Conservation (phyloP, 208 protist species). For the Leishmania arabica region DNA sequence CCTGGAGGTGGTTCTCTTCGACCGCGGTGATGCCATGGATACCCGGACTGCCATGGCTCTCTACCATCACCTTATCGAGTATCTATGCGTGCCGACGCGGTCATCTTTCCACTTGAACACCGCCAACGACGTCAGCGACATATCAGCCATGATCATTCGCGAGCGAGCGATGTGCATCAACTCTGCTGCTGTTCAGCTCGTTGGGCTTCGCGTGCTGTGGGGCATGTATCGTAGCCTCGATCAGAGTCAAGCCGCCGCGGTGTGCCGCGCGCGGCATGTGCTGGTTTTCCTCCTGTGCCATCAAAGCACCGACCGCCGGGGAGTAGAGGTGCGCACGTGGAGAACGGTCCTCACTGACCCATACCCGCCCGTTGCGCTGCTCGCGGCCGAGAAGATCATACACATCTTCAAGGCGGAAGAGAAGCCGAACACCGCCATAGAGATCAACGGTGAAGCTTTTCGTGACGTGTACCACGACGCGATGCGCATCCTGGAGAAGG, state of each 20-base stretch:
- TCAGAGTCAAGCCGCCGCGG: conserved; percentile 43
- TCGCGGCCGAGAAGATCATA: conserved; percentile 60
- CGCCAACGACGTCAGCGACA: conserved; percentile 19
- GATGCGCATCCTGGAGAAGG: conserved; percentile 26
- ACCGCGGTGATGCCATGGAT: conserved; percentile 29
- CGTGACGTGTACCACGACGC: conserved; percentile 27
- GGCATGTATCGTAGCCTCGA: conserved; percentile 62
- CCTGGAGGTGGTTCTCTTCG: conserved; percentile 61
- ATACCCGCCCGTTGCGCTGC: conserved; percentile 59
- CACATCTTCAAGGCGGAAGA: conserved; percentile 27
- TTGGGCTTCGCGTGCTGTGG: conserved; percentile 71
- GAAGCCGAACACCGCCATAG: conserved; percentile 12
- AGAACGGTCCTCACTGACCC: conserved; percentile 58
- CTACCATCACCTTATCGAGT: conserved; percentile 59
- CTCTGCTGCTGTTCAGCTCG: conserved; percentile 29
- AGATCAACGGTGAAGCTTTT: conserved; percentile 9
- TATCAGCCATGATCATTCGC: conserved; percentile 43
- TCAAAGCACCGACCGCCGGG: conserved; percentile 24
- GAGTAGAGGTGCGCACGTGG: conserved; percentile 43
- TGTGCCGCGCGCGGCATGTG: conserved; percentile 63
- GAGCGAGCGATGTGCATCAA: conserved; percentile 43
- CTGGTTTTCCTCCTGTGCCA: conserved; percentile 42
- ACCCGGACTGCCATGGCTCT: conserved; percentile 51
- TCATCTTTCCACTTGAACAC: conserved; percentile 31
- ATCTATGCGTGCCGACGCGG: conserved; percentile 44